Conservation (phyloP, 164 flowering plant species). For the Cinnamomum micranthum region DNA sequence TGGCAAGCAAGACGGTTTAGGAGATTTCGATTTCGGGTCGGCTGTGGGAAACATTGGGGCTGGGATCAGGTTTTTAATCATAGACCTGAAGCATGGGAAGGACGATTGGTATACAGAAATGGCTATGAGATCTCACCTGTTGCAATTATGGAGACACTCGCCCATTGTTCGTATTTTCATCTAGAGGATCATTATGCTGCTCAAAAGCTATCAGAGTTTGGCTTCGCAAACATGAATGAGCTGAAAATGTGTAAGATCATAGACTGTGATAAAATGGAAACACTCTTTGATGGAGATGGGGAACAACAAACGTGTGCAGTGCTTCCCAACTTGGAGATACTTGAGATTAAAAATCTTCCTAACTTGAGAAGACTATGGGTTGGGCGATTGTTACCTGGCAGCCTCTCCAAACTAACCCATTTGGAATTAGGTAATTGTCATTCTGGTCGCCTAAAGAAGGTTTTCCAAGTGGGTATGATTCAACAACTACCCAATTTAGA, state of each 20-base stretch:
- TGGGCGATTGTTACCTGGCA: neutral
- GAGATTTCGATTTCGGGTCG: constrained; percentile 3
- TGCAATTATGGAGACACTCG: neutral
- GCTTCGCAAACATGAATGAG: neutral
- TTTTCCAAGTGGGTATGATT: neutral
- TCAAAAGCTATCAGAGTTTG: neutral
- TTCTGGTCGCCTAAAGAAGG: no score
- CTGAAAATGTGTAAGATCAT: neutral
- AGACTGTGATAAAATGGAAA: neutral
- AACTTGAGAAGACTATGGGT: neutral
- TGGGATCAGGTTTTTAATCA: no score
- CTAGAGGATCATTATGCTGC: neutral
- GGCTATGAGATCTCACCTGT: neutral
- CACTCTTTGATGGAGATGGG: neutral
- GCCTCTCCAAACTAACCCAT: neutral
- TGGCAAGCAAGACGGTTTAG: neutral
- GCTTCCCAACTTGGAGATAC: neutral
- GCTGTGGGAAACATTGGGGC: neutral
- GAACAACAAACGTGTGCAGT: neutral
- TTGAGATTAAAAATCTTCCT: neutral
- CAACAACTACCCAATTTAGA: neutral
- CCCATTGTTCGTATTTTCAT: neutral
- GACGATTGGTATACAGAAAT: neutral
- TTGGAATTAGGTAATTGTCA: rapidly evolving
- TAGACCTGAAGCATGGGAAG: neutral